phyloP scores from a whole-genome alignment of 2,329 filamentous ascomycete genomes.

The Penicillium sp. region DNA sequence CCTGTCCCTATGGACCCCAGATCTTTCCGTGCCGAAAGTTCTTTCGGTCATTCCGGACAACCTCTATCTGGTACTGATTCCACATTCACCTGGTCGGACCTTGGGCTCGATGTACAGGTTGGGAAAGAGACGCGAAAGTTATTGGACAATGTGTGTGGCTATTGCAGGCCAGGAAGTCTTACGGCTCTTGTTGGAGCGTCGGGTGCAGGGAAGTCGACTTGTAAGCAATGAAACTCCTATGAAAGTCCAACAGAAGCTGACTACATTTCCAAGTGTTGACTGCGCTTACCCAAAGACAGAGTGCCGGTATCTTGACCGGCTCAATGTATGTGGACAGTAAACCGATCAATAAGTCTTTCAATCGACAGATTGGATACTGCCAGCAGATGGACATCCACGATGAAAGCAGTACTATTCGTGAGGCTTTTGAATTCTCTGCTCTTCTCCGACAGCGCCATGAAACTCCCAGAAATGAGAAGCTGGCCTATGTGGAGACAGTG shows the following conservation, averaged over 20 bases:
- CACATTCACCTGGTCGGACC: conserved; percentile 65
- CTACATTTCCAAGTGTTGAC: conserved; percentile 56
- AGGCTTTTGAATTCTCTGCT: conserved; percentile 65
- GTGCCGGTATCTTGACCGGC: conserved; percentile 57
- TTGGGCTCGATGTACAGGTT: conserved; percentile 66
- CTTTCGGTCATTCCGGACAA: conserved; percentile 24
- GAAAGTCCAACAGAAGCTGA: conserved; percentile 37
- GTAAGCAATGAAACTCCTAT: conserved; percentile 12
- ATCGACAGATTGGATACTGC: conserved; percentile 66
- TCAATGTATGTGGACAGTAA: conserved; percentile 64
- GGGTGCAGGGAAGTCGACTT: conserved; percentile 65
- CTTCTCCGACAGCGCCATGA: conserved; percentile 55
- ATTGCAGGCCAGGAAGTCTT: conserved; percentile 71
- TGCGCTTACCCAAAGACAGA: conserved; percentile 66
- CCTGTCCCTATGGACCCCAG: conserved; percentile 24
- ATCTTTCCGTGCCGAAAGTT: conserved; percentile 18
- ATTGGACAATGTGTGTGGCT: conserved; percentile 66
- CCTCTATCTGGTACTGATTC: conserved; percentile 53
- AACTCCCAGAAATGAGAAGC: conserved; percentile 54
- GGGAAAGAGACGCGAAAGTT: conserved; percentile 56
- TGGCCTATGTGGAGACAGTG: conserved; percentile 61
- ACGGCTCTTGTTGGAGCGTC: conserved; percentile 75
- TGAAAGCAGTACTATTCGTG: conserved; percentile 61
- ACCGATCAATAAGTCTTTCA: conserved; percentile 57
- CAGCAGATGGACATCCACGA: conserved; percentile 69